A percentile compares a stretch with the other conserved stretches of the same genome.
phyloP scores from a whole-genome alignment of 2,329 filamentous ascomycete species.

The Aspergillus arachidicola region DNA sequence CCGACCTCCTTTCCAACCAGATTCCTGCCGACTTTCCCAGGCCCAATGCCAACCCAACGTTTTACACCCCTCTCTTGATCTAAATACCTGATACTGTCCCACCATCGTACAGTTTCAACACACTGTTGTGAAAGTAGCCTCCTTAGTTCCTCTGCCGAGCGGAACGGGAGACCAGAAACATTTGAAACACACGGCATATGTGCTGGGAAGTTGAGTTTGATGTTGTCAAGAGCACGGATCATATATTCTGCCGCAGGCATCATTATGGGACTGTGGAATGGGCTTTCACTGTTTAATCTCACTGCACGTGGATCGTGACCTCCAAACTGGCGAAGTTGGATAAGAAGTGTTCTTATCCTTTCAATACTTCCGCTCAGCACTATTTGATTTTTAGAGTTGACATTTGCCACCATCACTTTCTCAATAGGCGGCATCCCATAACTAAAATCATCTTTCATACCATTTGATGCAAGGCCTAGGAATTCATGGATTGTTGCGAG shows the following conservation, averaged over 20 bases:
- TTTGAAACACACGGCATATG: conserved; percentile 81
- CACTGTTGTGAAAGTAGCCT: conserved; percentile 78
- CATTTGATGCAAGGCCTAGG: conserved; percentile 68
- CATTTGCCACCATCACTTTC: conserved; percentile 87
- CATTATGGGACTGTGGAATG: conserved; percentile 93
- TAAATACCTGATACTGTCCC: conserved; percentile 87
- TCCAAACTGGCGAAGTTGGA: conserved; percentile 84
- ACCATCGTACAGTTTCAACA: conserved; percentile 93
- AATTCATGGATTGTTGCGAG: conserved; percentile 78
- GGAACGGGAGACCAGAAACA: conserved; percentile 77
- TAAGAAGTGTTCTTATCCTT: conserved; percentile 76
- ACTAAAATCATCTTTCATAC: conserved; percentile 67
- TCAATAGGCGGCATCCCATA: conserved; percentile 74
- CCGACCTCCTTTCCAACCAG: conserved; percentile 94
- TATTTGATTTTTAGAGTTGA: conserved; percentile 96
- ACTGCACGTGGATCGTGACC: conserved; percentile 91
- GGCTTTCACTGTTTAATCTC: conserved; percentile 80
- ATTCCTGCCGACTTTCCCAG: conserved; percentile 90
- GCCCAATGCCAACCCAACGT: conserved; percentile 89
- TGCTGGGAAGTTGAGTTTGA: conserved; percentile 73
- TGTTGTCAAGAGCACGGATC: conserved; percentile 65
- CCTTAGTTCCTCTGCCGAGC: conserved; percentile 72
- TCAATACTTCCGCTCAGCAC: conserved; percentile 86
- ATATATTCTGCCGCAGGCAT: conserved; percentile 77
- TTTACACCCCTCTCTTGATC: conserved; percentile 80